Base-by-base conservation (phyloP, 331 rosid species). In the Telfairia occidentalis region DNA sequence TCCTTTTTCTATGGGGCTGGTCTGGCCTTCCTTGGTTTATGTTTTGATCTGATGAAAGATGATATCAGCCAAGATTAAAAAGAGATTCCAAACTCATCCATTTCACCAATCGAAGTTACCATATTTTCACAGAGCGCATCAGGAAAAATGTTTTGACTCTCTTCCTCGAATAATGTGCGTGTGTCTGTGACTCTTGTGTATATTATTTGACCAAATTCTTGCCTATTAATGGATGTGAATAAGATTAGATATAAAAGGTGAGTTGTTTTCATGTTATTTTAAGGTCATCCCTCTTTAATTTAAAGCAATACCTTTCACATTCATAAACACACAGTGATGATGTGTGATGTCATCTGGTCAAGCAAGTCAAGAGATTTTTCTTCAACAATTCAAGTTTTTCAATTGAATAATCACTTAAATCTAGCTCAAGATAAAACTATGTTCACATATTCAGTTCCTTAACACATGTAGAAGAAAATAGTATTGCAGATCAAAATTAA, bases 61-160 rank as follows among this genome's bases (percentile, higher is more conserved):
- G 76, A 71, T 48, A 48, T 71, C 76, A 71, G 43, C 76, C 4
- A 46, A 70, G 57, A 5, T 71, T n/a, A 48, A 71, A 91, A 89
- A 86, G 92, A 83, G 95, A 87, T 89, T 86, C 97, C 92, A 89
- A 85, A 87, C 84, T 86, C 89, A 84, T 77, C 75, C 78, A 74
- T 46, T 72, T 73, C 76, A 5, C 63, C 80, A 81, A 81, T 76
- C 80, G 73, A 78, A 58, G 55, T 28, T 28, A 48, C 11, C 45
- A 49, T 34, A 15, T 48, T 49, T 48, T 28, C 60, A 45, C 40
- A 71, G 43, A 34, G 35, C n/a, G 42, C 26, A 46, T 45, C 75
- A 70, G 57, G 15, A 26, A 24, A 69, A 58, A 13, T 61, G 70
- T 70, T 52, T 71, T 49, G 76, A 71, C 76, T 71, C 76, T 71